These are phyloP conservation scores for Plantago coronopus DNA, from an alignment of 305 asterid species.

Conservation along the genomic window DNA sequence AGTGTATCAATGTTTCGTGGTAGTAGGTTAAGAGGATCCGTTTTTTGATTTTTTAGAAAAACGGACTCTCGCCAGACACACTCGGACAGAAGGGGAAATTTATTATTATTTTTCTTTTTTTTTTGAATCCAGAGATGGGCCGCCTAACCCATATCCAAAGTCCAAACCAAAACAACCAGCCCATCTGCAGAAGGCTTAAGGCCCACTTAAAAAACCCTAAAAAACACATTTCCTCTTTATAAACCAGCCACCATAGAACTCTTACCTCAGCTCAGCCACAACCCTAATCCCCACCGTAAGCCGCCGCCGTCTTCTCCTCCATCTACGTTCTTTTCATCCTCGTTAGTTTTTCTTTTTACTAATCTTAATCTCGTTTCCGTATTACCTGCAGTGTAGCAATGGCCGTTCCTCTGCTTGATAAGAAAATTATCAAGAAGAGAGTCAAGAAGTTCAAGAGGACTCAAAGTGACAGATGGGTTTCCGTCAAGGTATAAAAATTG, in stretches of 20 bases:
- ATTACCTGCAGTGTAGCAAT: not conserved
- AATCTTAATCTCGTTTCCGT: not conserved
- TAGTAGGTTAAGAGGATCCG: too few relatives aligned
- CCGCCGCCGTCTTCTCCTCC: too few relatives aligned
- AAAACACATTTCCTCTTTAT: not conserved
- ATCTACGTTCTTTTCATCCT: not conserved
- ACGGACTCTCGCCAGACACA: too few relatives aligned
- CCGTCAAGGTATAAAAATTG: constrained; percentile 38
- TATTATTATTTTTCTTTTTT: too few relatives aligned
- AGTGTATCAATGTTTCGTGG: too few relatives aligned
- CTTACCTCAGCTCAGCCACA: not conserved
- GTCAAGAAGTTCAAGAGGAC: constrained; percentile 51
- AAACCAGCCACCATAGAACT: not conserved
- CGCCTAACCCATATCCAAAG: too few relatives aligned
- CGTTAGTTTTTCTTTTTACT: not conserved
- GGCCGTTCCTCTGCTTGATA: not conserved
- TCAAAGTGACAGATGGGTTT: constrained; percentile 43
- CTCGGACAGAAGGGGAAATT: too few relatives aligned
- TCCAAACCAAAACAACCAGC: too few relatives aligned
- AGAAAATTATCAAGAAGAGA: constrained; percentile 41
- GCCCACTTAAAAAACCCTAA: not conserved
- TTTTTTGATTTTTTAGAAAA: too few relatives aligned
- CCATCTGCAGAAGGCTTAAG: too few relatives aligned
- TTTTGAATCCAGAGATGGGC: too few relatives aligned
- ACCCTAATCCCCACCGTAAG: not conserved